Evolutionary conservation across 2,329 filamentous ascomycete species (phyloP).

Genomic region (Chrysoporthe cubensis): DNA sequence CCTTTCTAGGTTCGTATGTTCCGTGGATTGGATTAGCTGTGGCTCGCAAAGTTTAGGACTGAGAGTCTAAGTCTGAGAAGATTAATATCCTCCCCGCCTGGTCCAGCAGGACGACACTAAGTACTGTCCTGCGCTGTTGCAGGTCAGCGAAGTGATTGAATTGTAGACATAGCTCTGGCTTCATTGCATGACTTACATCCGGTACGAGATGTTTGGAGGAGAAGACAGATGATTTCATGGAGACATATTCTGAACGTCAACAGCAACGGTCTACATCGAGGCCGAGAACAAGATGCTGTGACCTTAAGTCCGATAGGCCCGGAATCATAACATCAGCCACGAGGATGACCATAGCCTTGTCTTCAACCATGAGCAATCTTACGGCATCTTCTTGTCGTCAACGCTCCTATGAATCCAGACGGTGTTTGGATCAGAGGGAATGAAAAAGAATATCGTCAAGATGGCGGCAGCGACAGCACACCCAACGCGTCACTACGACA

Average conservation of each 20-base stretch:
- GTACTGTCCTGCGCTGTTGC: not conserved
- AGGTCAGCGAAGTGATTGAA: not conserved
- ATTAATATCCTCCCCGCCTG: not conserved
- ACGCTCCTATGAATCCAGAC: not conserved
- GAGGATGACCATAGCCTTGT: not conserved
- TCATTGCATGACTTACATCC: not conserved
- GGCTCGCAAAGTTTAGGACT: not conserved
- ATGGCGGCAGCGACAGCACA: slow-evolving; percentile 15
- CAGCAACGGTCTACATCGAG: not conserved
- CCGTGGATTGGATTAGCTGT: not conserved
- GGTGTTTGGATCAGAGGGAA: not conserved
- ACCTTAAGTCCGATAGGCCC: slow-evolving; percentile 16
- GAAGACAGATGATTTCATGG: not conserved
- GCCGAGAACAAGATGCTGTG: not conserved
- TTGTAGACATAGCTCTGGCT: not conserved
- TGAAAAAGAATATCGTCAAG: not conserved
- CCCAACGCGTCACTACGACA: slow-evolving; percentile 11
- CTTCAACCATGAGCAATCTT: not conserved
- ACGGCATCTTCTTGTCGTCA: not conserved
- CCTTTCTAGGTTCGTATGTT: not conserved
- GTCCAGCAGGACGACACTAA: not conserved
- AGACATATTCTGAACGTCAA: not conserved
- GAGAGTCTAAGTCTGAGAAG: not conserved
- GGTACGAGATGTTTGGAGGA: not conserved
- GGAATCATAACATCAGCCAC: not conserved